Conservation (phyloP, 2,329 filamentous ascomycete species). For the Gaeumannomyces tritici region DNA sequence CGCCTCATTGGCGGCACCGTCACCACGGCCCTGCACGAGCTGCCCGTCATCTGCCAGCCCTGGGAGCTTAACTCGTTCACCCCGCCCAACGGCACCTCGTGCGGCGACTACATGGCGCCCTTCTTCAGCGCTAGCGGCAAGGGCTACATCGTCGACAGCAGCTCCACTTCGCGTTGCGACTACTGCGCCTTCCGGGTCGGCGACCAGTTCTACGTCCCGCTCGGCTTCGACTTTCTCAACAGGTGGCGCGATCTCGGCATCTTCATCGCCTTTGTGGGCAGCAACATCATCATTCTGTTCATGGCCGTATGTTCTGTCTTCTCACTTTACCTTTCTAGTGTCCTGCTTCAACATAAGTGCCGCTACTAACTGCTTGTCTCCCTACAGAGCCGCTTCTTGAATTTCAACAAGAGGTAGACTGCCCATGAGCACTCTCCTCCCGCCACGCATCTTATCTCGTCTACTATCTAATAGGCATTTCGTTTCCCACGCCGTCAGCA, state of each 20-base stretch:
- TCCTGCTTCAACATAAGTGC: too few species aligned
- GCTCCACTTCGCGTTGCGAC: slow-evolving; percentile 53
- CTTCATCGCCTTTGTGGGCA: slow-evolving; percentile 63
- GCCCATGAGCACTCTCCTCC: not conserved
- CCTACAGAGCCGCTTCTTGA: slow-evolving; percentile 37
- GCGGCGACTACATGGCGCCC: slow-evolving; percentile 63
- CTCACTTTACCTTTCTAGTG: not conserved
- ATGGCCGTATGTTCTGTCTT: slow-evolving; percentile 33
- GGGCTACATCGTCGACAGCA: slow-evolving; percentile 61
- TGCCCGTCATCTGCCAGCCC: slow-evolving; percentile 49
- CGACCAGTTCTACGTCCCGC: slow-evolving; percentile 65
- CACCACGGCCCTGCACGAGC: slow-evolving; percentile 63
- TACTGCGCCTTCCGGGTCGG: slow-evolving; percentile 78
- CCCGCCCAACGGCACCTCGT: slow-evolving; percentile 55
- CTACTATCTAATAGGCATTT: not conserved
- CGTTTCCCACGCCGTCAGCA: not conserved
- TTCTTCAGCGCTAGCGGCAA: slow-evolving; percentile 61
- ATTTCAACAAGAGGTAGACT: slow-evolving; percentile 38
- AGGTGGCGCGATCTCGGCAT: slow-evolving; percentile 82
- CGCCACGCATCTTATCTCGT: not conserved
- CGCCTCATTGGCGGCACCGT: slow-evolving; percentile 73
- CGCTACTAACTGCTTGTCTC: slow-evolving; percentile 7
- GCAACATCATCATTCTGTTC: slow-evolving; percentile 59
- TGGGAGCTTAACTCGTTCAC: slow-evolving; percentile 59
- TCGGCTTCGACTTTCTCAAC: slow-evolving; percentile 56